Percentiles rank a stretch among this genome's conserved stretches.
Evolutionary conservation across 176 grass and related monocot genomes (phyloP).

Genomic region (Saccharum officinarum): DNA sequence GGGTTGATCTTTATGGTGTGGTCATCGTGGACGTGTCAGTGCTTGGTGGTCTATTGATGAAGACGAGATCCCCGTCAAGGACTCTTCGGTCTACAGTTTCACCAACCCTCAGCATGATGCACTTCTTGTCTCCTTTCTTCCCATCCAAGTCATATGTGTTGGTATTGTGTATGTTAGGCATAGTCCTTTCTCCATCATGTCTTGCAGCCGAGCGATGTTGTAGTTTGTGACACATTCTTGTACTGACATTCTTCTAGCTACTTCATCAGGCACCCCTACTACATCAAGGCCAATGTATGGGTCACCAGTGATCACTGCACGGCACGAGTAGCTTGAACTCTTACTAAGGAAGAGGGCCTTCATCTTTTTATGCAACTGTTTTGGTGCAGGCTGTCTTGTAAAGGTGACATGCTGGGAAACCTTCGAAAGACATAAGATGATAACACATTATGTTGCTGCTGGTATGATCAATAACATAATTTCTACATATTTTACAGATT

Average conservation of each 20-base stretch:
- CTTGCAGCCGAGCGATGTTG: conserved; percentile 49
- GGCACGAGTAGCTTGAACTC: conserved; percentile 58
- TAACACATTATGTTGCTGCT: conserved; percentile 1
- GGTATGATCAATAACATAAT: conserved; percentile 2
- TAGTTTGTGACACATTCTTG: conserved; percentile 50
- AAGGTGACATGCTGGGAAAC: conserved; percentile 35
- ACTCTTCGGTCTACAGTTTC: conserved; percentile 55
- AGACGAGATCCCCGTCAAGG: conserved; percentile 59
- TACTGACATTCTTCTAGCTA: conserved; percentile 61
- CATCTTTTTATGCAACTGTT: conserved; percentile 67
- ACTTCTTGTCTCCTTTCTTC: conserved; percentile 39
- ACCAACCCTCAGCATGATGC: conserved; percentile 46
- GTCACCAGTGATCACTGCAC: conserved; percentile 66
- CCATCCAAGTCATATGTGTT: conserved; percentile 44
- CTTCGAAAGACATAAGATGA: conserved; percentile 26
- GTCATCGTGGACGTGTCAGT: conserved; percentile 57
- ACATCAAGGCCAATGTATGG: conserved; percentile 60
- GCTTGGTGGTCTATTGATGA: conserved; percentile 68
- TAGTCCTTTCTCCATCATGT: conserved; percentile 42
- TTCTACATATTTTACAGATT: neutral
- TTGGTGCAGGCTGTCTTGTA: conserved; percentile 34
- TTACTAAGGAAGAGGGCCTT: conserved; percentile 65
- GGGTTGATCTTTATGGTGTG: conserved; percentile 73
- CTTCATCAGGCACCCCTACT: conserved; percentile 58
- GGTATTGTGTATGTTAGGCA: conserved; percentile 58